These are phyloP conservation scores for Penicillium sp. DNA, from an alignment of 2,329 filamentous ascomycete species.

Conservation along the genomic window DNA sequence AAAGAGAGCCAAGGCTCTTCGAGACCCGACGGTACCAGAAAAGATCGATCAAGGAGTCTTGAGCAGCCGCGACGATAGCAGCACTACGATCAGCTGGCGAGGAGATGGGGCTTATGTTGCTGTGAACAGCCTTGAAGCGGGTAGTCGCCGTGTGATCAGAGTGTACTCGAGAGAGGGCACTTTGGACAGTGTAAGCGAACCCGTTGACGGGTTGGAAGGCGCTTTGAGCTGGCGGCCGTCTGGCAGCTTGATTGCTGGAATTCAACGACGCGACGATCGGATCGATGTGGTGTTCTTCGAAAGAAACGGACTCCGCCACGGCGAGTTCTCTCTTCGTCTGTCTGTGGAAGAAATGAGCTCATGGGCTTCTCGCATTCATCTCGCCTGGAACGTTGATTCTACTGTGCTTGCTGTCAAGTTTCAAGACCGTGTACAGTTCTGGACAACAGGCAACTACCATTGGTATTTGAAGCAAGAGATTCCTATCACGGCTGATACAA, in stretches of 20 bases:
- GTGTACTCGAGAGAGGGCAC: constrained; percentile 88
- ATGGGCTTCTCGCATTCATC: constrained; percentile 57
- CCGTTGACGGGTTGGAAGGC: constrained; percentile 85
- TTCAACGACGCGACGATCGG: constrained; percentile 68
- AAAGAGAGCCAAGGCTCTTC: constrained; percentile 77
- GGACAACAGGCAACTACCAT: constrained; percentile 97
- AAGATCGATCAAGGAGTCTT: constrained; percentile 79
- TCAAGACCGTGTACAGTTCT: constrained; percentile 75
- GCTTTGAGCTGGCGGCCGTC: constrained; percentile 86
- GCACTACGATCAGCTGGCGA: constrained; percentile 80
- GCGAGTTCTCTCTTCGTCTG: constrained; percentile 78
- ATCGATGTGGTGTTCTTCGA: constrained; percentile 93
- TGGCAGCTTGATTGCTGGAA: constrained; percentile 84
- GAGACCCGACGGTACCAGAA: constrained; percentile 93
- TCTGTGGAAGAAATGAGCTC: constrained; percentile 57
- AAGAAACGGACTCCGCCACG: constrained; percentile 93
- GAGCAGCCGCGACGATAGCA: constrained; percentile 69
- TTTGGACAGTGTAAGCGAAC: constrained; percentile 90
- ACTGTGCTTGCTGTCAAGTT: constrained; percentile 82
- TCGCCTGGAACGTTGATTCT: constrained; percentile 91
- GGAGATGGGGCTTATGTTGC: constrained; percentile 91
- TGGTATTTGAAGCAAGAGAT: constrained; percentile 97
- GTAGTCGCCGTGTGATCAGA: constrained; percentile 72
- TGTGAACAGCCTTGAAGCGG: constrained; percentile 72
- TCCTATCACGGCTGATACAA: constrained; percentile 35